Conservation (phyloP, 768 basidiomycete genomes). For the Cystobasidium ongulense region DNA sequence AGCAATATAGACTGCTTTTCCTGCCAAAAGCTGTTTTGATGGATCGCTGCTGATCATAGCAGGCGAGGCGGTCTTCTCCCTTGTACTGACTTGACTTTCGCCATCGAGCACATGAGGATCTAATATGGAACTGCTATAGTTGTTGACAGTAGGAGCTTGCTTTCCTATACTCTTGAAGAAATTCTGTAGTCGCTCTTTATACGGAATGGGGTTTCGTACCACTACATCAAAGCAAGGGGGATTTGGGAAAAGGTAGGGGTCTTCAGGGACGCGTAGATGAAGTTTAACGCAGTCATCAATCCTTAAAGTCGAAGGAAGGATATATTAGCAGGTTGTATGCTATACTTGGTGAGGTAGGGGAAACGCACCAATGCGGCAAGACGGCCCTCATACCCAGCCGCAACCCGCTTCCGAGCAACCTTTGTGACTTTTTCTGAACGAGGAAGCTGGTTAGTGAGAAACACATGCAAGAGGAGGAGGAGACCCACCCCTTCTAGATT, state of each 20-base stretch:
- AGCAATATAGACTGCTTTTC: conserved; percentile 58
- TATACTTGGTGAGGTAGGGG: neutral
- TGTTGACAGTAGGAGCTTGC: neutral
- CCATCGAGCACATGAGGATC: neutral
- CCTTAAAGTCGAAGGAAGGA: conserved; percentile 26
- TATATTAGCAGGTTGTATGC: neutral
- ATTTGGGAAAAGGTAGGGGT: conserved; percentile 53
- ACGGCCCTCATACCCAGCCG: conserved; percentile 55
- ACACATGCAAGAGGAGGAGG: neutral
- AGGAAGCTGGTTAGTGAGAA: conserved; percentile 30
- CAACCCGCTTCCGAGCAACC: conserved; percentile 48
- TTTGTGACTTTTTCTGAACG: conserved; percentile 55
- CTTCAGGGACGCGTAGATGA: conserved; percentile 38
- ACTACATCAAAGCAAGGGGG: conserved; percentile 51
- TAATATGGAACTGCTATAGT: neutral
- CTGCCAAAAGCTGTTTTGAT: neutral
- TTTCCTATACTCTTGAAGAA: neutral
- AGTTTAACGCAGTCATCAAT: conserved; percentile 57
- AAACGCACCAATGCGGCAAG: conserved; percentile 72
- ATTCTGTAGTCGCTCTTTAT: neutral
- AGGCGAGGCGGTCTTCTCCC: neutral
- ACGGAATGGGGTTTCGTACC: conserved; percentile 10
- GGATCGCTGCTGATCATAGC: neutral
- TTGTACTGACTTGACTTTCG: neutral
- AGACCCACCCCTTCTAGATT: conserved; percentile 42